Conservation (phyloP, 31 red algal species). For the Endocladia muricata region DNA sequence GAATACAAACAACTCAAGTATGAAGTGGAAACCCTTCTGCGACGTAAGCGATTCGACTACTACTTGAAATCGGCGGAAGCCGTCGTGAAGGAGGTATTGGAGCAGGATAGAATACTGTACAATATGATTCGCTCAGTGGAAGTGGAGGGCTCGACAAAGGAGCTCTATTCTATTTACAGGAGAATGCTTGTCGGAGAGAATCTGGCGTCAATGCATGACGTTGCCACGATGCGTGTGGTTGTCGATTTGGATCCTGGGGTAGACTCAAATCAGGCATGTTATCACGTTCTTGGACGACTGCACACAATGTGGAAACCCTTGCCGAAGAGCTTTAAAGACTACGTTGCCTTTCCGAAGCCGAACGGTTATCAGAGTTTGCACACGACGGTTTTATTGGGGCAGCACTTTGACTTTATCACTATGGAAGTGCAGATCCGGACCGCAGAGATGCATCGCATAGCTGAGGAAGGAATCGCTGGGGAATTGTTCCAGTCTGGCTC, state of each 20-base stretch:
- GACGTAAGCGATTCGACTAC: slow-evolving; percentile 33
- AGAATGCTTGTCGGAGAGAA: slow-evolving; percentile 60
- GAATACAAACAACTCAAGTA: slow-evolving; percentile 72
- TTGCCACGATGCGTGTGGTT: slow-evolving; percentile 74
- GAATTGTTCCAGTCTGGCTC: slow-evolving; percentile 55
- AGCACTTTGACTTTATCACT: slow-evolving; percentile 47
- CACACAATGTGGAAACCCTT: slow-evolving; percentile 89
- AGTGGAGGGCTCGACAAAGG: slow-evolving; percentile 59
- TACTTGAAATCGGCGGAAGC: slow-evolving; percentile 40
- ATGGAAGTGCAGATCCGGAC: slow-evolving; percentile 98
- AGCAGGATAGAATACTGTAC: slow-evolving; percentile 70
- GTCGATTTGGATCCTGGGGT: slow-evolving; percentile 67
- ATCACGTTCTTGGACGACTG: slow-evolving; percentile 86
- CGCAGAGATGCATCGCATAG: slow-evolving; percentile 76
- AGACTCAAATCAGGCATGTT: slow-evolving; percentile 79
- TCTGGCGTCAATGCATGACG: slow-evolving; percentile 74
- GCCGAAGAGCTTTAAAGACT: slow-evolving; percentile 95
- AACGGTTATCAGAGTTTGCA: slow-evolving; percentile 97
- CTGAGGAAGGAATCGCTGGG: slow-evolving; percentile 90
- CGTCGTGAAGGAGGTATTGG: slow-evolving; percentile 64
- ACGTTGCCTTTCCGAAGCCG: slow-evolving; percentile 98
- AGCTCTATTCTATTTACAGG: slow-evolving; percentile 80
- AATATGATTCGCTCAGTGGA: slow-evolving; percentile 71
- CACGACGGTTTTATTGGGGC: slow-evolving; percentile 76
- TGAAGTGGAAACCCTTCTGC: slow-evolving; percentile 57